These are phyloP conservation scores for Penicillium verrucosum DNA, from an alignment of 2,329 filamentous ascomycete genomes.

Conservation along the genomic window DNA sequence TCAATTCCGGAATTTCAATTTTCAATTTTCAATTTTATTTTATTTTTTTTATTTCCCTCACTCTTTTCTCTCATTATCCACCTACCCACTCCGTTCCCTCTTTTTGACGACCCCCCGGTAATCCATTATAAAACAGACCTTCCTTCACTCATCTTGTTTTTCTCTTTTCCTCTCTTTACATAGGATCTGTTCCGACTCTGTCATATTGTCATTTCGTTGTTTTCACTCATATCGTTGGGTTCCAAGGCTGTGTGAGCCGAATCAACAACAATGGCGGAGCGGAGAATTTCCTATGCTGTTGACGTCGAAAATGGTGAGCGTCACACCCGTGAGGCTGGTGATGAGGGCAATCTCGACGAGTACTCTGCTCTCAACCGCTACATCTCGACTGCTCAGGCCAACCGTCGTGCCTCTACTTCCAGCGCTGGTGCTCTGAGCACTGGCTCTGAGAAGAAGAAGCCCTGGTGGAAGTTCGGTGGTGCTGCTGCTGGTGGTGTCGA, in stretches of 20 bases:
- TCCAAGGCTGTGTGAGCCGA: constrained; percentile 39
- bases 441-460: constrained; percentile 48
- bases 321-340: constrained; percentile 28
- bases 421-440: constrained; percentile 43
- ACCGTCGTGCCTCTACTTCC: constrained; percentile 50
- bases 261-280: constrained; percentile 44
- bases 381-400: constrained; percentile 64
- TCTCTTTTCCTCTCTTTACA: constrained; percentile 22
- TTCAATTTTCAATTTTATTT: constrained; percentile 4
- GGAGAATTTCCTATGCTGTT: constrained; percentile 45
- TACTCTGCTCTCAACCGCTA: constrained; percentile 65
- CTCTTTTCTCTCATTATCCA: constrained; percentile 23
- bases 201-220: constrained; percentile 37
- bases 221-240: constrained; percentile 39
- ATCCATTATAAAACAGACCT: constrained; percentile 36
- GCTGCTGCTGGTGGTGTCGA: constrained; percentile 27
- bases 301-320: constrained; percentile 44
- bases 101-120: constrained; percentile 22
- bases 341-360: constrained; percentile 50
- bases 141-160: constrained; percentile 25
- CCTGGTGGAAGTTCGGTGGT: constrained; percentile 58
- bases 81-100: constrained; percentile 22
- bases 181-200: constrained; percentile 41
- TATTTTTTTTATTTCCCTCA: constrained; percentile 9
- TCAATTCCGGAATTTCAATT: constrained; percentile 6